A percentile compares a stretch with the other conserved stretches of the same genome.
Conservation (phyloP, 768 basidiomycete genomes). For the Tephrocybe sp. region DNA sequence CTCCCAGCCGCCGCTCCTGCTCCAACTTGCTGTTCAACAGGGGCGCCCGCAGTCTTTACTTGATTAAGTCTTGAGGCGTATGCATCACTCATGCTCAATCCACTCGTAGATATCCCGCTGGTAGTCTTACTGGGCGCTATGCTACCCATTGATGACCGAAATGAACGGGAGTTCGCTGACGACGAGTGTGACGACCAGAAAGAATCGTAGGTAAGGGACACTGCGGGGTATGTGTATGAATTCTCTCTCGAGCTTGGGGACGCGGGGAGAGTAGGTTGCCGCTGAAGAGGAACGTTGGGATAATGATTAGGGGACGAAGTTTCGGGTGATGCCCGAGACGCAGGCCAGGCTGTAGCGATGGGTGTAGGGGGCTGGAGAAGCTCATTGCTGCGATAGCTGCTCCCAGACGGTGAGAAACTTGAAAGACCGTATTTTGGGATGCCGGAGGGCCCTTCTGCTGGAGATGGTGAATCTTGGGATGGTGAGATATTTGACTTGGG, state of each 20-base stretch:
- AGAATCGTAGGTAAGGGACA: conserved; percentile 54
- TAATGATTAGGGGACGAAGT: conserved; percentile 13
- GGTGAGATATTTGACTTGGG: neutral
- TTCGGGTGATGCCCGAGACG: conserved; percentile 2
- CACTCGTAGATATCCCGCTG: neutral
- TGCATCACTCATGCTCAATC: neutral
- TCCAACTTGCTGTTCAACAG: neutral
- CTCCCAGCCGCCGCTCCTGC: conserved; percentile 5
- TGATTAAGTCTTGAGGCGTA: conserved; percentile 2
- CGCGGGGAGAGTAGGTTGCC: conserved; percentile 10
- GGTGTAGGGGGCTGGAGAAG: neutral
- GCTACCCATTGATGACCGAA: conserved; percentile 15
- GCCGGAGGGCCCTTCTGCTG: conserved; percentile 1
- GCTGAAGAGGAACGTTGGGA: conserved; percentile 6
- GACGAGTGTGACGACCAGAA: conserved; percentile 58
- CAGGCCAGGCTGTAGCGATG: conserved; percentile 8
- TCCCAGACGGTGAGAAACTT: neutral
- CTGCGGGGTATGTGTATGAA: conserved; percentile 26
- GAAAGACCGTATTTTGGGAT: neutral
- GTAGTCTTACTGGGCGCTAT: neutral
- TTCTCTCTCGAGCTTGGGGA: conserved; percentile 14
- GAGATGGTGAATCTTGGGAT: conserved; percentile 4
- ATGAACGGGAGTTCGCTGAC: conserved; percentile 17
- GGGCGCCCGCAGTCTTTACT: neutral
- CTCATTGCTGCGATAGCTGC: conserved; percentile 2